phyloP scores from a whole-genome alignment of 176 grass and related monocot species.

The Eleusine coracana region DNA sequence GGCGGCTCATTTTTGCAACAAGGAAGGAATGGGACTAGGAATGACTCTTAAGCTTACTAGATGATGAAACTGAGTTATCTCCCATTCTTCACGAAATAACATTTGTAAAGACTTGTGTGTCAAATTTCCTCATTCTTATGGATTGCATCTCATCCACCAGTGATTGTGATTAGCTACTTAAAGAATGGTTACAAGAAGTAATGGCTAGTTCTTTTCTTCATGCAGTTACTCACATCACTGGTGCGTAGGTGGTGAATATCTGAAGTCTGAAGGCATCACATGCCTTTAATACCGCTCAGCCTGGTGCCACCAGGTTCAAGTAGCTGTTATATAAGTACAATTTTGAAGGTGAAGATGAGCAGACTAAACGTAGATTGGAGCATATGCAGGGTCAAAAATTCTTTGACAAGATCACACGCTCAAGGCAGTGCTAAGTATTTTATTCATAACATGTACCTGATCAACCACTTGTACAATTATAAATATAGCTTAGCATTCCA shows the following conservation, averaged over 20 bases:
- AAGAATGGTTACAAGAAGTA: not conserved
- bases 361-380: slow-evolving; percentile 37
- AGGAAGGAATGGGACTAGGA: not conserved
- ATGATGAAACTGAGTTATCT: not conserved
- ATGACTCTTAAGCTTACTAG: not conserved
- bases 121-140: not conserved
- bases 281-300: not conserved
- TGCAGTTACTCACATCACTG: slow-evolving; percentile 78
- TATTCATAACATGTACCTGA: slow-evolving; percentile 37
- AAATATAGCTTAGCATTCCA: slow-evolving; percentile 16
- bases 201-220: not conserved
- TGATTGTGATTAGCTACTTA: not conserved
- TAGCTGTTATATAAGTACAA: slow-evolving; percentile 50
- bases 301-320: not conserved
- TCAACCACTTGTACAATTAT: not conserved
- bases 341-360: slow-evolving; percentile 50
- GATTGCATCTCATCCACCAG: not conserved
- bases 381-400: slow-evolving; percentile 1
- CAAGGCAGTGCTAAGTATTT: not conserved
- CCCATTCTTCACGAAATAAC: not conserved
- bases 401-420: not conserved
- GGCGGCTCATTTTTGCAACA: not conserved
- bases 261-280: slow-evolving; percentile 2
- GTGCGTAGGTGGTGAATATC: slow-evolving; percentile 79
- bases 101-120: not conserved